Evolutionary conservation across 106 monocot species (phyloP), one percentile per base, ranked within the genome.

Genomic region (Platanthera guangdongensis): DNA sequence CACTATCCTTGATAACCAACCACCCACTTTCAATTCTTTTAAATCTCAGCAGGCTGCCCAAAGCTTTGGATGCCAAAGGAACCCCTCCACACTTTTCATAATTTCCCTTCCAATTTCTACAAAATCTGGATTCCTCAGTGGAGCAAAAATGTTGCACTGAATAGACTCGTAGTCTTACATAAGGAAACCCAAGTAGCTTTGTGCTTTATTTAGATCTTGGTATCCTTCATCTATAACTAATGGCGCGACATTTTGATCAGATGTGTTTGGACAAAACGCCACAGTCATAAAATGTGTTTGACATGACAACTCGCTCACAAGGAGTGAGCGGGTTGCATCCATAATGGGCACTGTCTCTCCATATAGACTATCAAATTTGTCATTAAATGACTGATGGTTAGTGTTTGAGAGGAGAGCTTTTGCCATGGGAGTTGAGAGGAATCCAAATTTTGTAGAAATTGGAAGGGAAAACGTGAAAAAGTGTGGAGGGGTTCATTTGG

Each of bases 401-500:
- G 15, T 84, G 55, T 70, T 87, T 22, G 57, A 82, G 69, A 57
- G 48, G n/a, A 79, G 79, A 25, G 84, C 77, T 22, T 87, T 87
- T 59, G 74, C 52, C 8, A 12, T 16, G n/a, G 65, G 46, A 11
- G 53, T 15, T 48, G 62, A 71, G 65, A 67, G 49, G 6, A 63
- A 7, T 8, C 65, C 60, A 5, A 52, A 12, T 68, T 51, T 82
- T 28, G 80, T 77, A 6, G 52, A 28, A 6, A 84, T 77, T 25
- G 81, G 79, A n/a, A 79, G 53, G 50, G 79, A 87, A 18, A 84
- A 84, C 48, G 84, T 81, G 13, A 82, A 45, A 47, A 84, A 82
- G 51, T 87, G 84, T 63, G 73, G 71, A 32, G 32, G 3, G 84
- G 82, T 28, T 25, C 79, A 83, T 8, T 82, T 84, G 32, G 84